A percentile compares a stretch with the other conserved stretches of the same genome.
These are phyloP conservation scores for Carex sylvatica DNA, from an alignment of 202 grass and related monocot species.

Conservation along the genomic window DNA sequence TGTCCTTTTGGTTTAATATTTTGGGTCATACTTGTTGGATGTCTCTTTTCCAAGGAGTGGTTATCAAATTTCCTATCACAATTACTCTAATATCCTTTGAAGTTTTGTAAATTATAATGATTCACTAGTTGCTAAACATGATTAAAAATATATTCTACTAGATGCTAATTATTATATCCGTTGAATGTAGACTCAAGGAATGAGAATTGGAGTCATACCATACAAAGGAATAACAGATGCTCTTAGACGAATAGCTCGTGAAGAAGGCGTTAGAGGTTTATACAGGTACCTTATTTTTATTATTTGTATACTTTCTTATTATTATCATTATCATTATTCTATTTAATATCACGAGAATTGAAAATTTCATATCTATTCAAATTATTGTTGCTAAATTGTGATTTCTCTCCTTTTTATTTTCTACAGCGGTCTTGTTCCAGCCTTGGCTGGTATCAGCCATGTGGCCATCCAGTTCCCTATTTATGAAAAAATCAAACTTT, in stretches of 20 bases:
- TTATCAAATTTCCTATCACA: background rate
- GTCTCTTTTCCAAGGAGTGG: background rate
- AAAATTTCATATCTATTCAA: background rate
- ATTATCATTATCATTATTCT: too few species aligned
- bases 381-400: slow-evolving; percentile 22
- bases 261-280: slow-evolving; percentile 87
- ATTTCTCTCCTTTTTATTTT: slow-evolving; percentile 22
- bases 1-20: background rate
- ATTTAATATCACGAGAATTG: background rate
- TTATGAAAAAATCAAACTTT: slow-evolving; percentile 91
- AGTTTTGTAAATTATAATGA: background rate
- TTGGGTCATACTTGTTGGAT: background rate
- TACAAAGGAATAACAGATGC: slow-evolving; percentile 78
- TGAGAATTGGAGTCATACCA: slow-evolving; percentile 44
- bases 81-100: background rate
- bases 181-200: slow-evolving; percentile 75
- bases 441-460: slow-evolving; percentile 92
- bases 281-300: slow-evolving; percentile 56
- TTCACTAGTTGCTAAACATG: background rate
- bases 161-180: slow-evolving; percentile 7
- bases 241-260: slow-evolving; percentile 68
- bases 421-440: slow-evolving; percentile 76
- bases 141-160: background rate
- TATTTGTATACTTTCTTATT: background rate
- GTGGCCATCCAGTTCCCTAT: slow-evolving; percentile 95